Conservation (phyloP, 192 early-diverging fungal species). For the Backusella tarrabulga region DNA sequence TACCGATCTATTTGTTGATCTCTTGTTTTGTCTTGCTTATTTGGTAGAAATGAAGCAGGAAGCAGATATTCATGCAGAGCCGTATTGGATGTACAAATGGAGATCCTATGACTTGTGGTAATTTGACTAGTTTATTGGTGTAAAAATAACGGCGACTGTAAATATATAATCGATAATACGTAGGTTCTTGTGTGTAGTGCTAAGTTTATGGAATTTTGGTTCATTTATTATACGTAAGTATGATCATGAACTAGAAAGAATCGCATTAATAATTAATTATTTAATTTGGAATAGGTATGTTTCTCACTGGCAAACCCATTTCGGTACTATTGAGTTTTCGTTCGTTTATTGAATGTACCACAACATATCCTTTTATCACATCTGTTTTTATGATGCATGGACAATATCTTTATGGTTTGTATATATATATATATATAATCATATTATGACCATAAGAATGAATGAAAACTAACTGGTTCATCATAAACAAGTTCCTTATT, state of each 20-base stretch:
- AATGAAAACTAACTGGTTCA: neutral
- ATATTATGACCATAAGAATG: neutral
- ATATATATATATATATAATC: neutral
- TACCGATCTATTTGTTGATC: slow-evolving; percentile 54
- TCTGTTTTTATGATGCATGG: slow-evolving; percentile 41
- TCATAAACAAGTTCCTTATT: slow-evolving; percentile 52
- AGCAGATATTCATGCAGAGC: slow-evolving; percentile 32
- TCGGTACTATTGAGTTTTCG: slow-evolving; percentile 45
- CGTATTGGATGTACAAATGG: slow-evolving; percentile 52
- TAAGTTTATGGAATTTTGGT: slow-evolving; percentile 32
- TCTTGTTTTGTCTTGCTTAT: slow-evolving; percentile 57
- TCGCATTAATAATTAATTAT: neutral
- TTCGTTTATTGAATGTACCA: slow-evolving; percentile 47
- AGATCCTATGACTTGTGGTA: slow-evolving; percentile 48
- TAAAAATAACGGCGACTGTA: neutral
- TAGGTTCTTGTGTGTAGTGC: slow-evolving; percentile 23
- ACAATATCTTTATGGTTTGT: slow-evolving; percentile 44
- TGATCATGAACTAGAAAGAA: neutral
- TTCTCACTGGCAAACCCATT: slow-evolving; percentile 21
- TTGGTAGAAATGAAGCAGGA: slow-evolving; percentile 56
- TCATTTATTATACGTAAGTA: slow-evolving; percentile 36
- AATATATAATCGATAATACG: neutral
- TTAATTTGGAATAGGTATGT: slow-evolving; percentile 7
- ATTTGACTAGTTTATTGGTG: neutral
- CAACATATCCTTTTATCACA: slow-evolving; percentile 54